Conservation (phyloP, 202 grass and related monocot species). For the Carex arenaria region DNA sequence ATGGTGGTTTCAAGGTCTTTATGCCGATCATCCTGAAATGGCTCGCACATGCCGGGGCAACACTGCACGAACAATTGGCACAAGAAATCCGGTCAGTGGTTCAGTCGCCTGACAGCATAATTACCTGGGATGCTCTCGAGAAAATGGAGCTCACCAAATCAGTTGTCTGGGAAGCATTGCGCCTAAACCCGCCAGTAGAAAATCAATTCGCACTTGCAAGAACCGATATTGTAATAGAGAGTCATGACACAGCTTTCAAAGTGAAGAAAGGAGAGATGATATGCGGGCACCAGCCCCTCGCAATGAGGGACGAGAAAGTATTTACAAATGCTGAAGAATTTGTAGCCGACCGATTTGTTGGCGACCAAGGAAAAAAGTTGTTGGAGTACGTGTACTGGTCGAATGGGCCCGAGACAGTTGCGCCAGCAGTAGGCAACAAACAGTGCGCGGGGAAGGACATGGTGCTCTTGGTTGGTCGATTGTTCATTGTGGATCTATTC, state of each 20-base stretch:
- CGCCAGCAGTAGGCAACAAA: slow-evolving; percentile 44
- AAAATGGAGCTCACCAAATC: slow-evolving; percentile 64
- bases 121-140: slow-evolving; percentile 34
- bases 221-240: slow-evolving; percentile 48
- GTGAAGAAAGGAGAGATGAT: slow-evolving; percentile 60
- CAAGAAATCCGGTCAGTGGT: slow-evolving; percentile 40
- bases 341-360: slow-evolving; percentile 52
- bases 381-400: slow-evolving; percentile 68
- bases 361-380: slow-evolving; percentile 15
- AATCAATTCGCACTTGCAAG: slow-evolving; percentile 63
- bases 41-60: slow-evolving; percentile 29
- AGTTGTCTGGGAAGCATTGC: slow-evolving; percentile 58
- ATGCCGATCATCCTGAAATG: slow-evolving; percentile 45
- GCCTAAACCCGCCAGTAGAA: slow-evolving; percentile 58
- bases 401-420: slow-evolving; percentile 49
- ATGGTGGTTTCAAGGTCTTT: slow-evolving; percentile 49
- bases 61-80: slow-evolving; percentile 42
- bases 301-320: slow-evolving; percentile 51
- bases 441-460: slow-evolving; percentile 73
- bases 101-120: not conserved
- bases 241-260: slow-evolving; percentile 55
- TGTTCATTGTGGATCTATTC: slow-evolving; percentile 60
- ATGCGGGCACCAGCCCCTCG: slow-evolving; percentile 53
- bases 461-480: slow-evolving; percentile 38
- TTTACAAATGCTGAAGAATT: slow-evolving; percentile 44